Evolutionary conservation across 164 flowering plant genomes (phyloP), one percentile per base, ranked within the genome.

Genomic region (Cinnamomum chago): DNA sequence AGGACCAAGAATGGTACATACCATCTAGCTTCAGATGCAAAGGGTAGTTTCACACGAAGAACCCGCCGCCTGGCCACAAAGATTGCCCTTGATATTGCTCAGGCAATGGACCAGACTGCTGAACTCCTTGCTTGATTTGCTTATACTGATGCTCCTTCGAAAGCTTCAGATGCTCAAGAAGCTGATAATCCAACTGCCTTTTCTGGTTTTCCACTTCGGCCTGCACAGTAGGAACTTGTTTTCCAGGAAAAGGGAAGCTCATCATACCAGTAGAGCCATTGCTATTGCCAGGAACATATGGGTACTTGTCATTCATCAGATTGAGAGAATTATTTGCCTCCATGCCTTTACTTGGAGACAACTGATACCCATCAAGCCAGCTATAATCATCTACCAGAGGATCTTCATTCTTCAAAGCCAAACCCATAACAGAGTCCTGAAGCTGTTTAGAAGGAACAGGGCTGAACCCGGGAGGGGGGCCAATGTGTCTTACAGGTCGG

Each of bases 401-500:
- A 82, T 80, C 85, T 24, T 82, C 92, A 77, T 67, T 82, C 72
- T 65, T 82, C 74, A 80, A 33, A 64, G 74, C 80, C 25, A 76
- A 74, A 51, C 76, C 78, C 58, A 81, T 72, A 66, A 79, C 33
- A 10, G 87, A 62, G 23, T 82, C 91, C 67, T 82, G 82, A 1
- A 65, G 73, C 27, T 75, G 82, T 72, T 90, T 92, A 18, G 85
- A 67, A 75, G 89, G 88, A 76, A 86, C 79, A 40, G 82, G 77
- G 30, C 82, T 85, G 72, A 95, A 93, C 55, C 98, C 98, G 68
- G 98, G 99, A 6, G 99, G 99, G 25, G 98, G 99, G 3, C 99
- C 99, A 58, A 85, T 65, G 74, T 92, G 98, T 81, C 99, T 84
- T 50, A 80, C 82, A 65, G 99, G 97, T 70, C 98, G 84, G 79